These are phyloP conservation scores for Pichia sp. DNA, from an alignment of 1,139 yeast genomes.

Conservation along the genomic window DNA sequence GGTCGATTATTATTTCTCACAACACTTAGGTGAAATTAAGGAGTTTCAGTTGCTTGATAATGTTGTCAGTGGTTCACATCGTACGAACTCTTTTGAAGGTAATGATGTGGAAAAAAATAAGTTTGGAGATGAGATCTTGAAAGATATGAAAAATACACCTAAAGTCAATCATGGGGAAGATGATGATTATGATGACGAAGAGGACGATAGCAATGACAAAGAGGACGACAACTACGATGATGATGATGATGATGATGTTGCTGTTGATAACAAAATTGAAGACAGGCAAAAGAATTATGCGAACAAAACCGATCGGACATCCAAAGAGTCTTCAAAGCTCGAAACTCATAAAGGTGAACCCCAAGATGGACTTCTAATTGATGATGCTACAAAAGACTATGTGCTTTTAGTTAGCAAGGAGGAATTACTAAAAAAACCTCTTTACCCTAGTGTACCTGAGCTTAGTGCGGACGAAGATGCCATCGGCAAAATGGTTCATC, in stretches of 20 bases:
- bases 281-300: background rate
- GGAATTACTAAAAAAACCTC: slow-evolving; percentile 23
- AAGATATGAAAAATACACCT: slow-evolving; percentile 2
- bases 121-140: background rate
- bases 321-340: background rate
- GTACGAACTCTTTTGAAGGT: background rate
- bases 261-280: background rate
- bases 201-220: slow-evolving; percentile 3
- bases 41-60: slow-evolving; percentile 15
- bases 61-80: background rate
- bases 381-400: slow-evolving; percentile 7
- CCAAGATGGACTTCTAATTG: slow-evolving; percentile 15
- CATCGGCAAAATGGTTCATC: slow-evolving; percentile 32
- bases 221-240: slow-evolving; percentile 3
- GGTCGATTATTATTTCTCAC: slow-evolving; percentile 40
- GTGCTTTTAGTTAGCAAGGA: slow-evolving; percentile 13
- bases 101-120: slow-evolving; percentile 8
- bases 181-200: slow-evolving; percentile 1
- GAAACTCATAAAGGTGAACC: slow-evolving; percentile 9
- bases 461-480: slow-evolving; percentile 28
- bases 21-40: background rate
- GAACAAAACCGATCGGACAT: background rate
- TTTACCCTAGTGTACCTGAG: slow-evolving; percentile 26
- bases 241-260: slow-evolving; percentile 1
- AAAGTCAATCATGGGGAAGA: slow-evolving; percentile 12